Percentiles rank a stretch among this genome's conserved stretches.
phyloP scores from a whole-genome alignment of 805 yeast genomes.

The Myxozyma mucilagina region DNA sequence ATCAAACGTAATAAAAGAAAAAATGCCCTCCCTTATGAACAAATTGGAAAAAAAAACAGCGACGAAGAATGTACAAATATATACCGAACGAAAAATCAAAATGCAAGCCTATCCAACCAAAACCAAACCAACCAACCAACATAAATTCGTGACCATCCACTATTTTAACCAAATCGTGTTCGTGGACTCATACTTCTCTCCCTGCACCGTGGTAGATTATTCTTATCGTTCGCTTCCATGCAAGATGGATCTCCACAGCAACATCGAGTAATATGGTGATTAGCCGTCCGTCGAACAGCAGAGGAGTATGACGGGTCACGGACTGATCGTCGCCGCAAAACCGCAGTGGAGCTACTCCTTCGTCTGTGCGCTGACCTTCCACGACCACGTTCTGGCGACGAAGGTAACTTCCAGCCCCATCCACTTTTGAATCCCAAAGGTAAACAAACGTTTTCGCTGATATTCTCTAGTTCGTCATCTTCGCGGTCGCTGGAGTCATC shows the following conservation, averaged over 20 bases:
- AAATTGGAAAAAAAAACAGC: background rate
- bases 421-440: conserved; percentile 26
- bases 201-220: conserved; percentile 4
- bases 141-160: background rate
- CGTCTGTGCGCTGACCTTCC: conserved; percentile 8
- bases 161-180: background rate
- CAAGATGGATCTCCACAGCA: conserved; percentile 8
- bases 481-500: background rate
- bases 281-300: background rate
- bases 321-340: background rate
- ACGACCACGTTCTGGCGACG: background rate
- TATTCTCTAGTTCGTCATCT: background rate
- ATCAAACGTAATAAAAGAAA: background rate
- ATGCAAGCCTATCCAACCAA: conserved; percentile 1
- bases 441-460: background rate
- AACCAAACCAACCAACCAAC: background rate
- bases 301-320: conserved; percentile 3
- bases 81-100: background rate
- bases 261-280: background rate
- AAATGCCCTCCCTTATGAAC: background rate
- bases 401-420: conserved; percentile 24
- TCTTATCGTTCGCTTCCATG: background rate
- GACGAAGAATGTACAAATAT: background rate
- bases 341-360: conserved; percentile 1
- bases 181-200: conserved; percentile 15